A percentile compares a stretch with the other conserved stretches of the same genome.
phyloP scores from a whole-genome alignment of 345 rosid species.

The Atalantia buxifolia region DNA sequence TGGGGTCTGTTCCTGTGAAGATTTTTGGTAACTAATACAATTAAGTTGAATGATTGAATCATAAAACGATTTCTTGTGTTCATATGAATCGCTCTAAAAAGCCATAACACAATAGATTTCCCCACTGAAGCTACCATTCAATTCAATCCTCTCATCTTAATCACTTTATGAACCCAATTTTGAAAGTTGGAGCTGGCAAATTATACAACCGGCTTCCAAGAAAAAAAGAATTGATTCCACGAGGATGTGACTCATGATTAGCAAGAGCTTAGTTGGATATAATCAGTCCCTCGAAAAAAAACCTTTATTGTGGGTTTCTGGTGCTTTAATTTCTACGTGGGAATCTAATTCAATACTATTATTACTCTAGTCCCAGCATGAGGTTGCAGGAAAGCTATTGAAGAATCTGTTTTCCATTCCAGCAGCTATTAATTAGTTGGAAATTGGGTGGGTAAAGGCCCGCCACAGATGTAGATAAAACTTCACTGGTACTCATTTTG shows the following conservation, averaged over 20 bases:
- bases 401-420: not conserved
- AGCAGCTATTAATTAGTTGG: not conserved
- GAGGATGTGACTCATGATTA: not conserved
- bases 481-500: not conserved
- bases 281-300: not conserved
- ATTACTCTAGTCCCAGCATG: not conserved
- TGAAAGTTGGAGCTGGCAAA: not conserved
- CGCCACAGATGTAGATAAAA: not conserved
- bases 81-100: not conserved
- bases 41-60: not conserved
- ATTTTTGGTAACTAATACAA: constrained; percentile 53
- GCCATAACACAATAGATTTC: not conserved
- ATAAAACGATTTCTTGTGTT: not conserved
- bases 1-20: constrained; percentile 84
- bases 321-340: not conserved
- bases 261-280: not conserved
- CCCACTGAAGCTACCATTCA: not conserved
- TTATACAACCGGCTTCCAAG: not conserved
- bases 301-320: not conserved
- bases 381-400: not conserved
- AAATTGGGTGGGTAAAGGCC: not conserved
- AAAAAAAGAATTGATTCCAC: not conserved
- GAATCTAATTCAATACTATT: not conserved
- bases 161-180: not conserved
- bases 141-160: not conserved